phyloP scores from a whole-genome alignment of 2,329 filamentous ascomycete genomes.

The Hymenoscyphus repandus region DNA sequence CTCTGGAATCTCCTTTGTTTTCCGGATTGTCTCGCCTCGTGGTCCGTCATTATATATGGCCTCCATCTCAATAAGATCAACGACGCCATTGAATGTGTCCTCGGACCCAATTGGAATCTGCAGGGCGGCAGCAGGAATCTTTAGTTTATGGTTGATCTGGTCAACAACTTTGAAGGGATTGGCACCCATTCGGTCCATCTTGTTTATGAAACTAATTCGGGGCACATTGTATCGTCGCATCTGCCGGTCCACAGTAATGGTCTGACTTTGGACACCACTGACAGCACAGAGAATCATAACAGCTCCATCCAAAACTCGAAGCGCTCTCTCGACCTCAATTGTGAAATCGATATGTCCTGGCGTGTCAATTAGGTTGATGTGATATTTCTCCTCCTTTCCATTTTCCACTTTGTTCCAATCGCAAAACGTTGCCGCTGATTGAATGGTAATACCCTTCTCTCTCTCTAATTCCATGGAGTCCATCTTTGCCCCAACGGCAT shows the following conservation, averaged over 20 bases:
- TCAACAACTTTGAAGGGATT: slow-evolving; percentile 98
- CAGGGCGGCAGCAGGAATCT: slow-evolving; percentile 85
- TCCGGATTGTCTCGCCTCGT: slow-evolving; percentile 70
- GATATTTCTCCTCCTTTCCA: slow-evolving; percentile 83
- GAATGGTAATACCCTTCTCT: slow-evolving; percentile 98
- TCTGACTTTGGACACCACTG: slow-evolving; percentile 95
- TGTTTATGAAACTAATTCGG: slow-evolving; percentile 94
- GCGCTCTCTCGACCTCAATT: slow-evolving; percentile 92
- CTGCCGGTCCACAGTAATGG: slow-evolving; percentile 95
- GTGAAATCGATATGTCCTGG: slow-evolving; percentile 99
- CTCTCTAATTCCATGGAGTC: slow-evolving; percentile 98
- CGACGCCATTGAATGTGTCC: slow-evolving; percentile 85
- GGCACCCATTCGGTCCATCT: slow-evolving; percentile 98
- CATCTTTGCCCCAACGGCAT: slow-evolving; percentile 97
- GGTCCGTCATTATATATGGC: slow-evolving; percentile 87
- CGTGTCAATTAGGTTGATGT: slow-evolving; percentile 98
- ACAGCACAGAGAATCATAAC: slow-evolving; percentile 99
- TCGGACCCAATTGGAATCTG: slow-evolving; percentile 93
- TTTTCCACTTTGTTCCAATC: slow-evolving; percentile 89
- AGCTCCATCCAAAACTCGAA: slow-evolving; percentile 91
- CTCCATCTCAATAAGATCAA: slow-evolving; percentile 89
- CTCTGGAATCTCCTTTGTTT: slow-evolving; percentile 77
- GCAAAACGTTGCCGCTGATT: slow-evolving; percentile 95
- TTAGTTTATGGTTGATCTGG: slow-evolving; percentile 94
- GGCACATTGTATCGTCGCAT: slow-evolving; percentile 99